A percentile compares a stretch with the other conserved stretches of the same genome.
Evolutionary conservation across 2,329 filamentous ascomycete genomes (phyloP).

Genomic region (Phoma sp.): DNA sequence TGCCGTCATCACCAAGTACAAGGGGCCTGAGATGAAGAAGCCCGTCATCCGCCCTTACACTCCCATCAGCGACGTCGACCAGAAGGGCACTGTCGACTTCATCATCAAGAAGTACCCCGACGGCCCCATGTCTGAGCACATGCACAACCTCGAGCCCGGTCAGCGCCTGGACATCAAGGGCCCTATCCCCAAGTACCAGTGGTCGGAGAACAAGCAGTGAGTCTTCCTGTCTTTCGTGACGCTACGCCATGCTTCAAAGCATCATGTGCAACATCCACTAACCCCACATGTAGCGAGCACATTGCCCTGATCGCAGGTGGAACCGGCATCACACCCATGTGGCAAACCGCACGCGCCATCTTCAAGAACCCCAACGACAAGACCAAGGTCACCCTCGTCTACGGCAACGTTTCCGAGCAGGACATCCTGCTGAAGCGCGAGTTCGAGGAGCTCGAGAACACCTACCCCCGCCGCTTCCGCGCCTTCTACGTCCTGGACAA

Average conservation of each 20-base stretch:
- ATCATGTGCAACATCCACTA: not conserved
- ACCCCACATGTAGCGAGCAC: slow-evolving; percentile 60
- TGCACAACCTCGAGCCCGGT: slow-evolving; percentile 82
- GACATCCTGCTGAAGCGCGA: slow-evolving; percentile 92
- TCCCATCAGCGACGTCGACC: slow-evolving; percentile 83
- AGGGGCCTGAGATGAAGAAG: slow-evolving; percentile 83
- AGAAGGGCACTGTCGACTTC: slow-evolving; percentile 82
- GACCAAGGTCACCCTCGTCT: slow-evolving; percentile 96
- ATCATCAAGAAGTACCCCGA: slow-evolving; percentile 90
- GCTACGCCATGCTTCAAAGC: too few species aligned
- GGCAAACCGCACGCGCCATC: slow-evolving; percentile 87
- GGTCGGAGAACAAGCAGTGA: slow-evolving; percentile 84
- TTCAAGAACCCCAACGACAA: slow-evolving; percentile 96
- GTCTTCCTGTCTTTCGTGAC: not conserved
- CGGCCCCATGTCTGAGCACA: slow-evolving; percentile 88
- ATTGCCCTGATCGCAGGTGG: slow-evolving; percentile 88
- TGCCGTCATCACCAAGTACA: slow-evolving; percentile 89
- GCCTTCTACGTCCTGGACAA: slow-evolving; percentile 94
- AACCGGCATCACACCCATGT: slow-evolving; percentile 98
- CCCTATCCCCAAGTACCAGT: slow-evolving; percentile 90
- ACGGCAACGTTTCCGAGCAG: slow-evolving; percentile 86
- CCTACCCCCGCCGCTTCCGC: slow-evolving; percentile 91
- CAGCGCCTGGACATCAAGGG: slow-evolving; percentile 92
- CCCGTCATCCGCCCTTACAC: slow-evolving; percentile 91
- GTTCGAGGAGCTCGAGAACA: slow-evolving; percentile 87